These are phyloP conservation scores for Acanthamoeba quina DNA, from an alignment of 208 protist genomes.

Conservation along the genomic window DNA sequence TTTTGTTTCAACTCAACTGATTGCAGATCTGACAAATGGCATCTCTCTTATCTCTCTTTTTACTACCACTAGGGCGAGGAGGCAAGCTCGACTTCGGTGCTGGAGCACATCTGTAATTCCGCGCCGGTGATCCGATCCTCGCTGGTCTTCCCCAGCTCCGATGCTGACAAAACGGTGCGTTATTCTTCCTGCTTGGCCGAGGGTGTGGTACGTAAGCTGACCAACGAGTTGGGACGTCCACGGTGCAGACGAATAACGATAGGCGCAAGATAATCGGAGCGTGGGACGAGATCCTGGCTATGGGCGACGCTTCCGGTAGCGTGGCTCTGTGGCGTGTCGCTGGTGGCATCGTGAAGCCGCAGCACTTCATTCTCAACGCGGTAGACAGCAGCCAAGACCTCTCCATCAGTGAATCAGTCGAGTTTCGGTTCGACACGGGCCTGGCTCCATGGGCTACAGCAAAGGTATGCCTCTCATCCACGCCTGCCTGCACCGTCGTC, in stretches of 20 bases:
- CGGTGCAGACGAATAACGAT: neutral
- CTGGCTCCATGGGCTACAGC: neutral
- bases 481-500: neutral
- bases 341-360: constrained; percentile 6
- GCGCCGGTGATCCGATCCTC: neutral
- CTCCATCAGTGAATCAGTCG: neutral
- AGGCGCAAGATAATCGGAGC: neutral
- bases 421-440: neutral
- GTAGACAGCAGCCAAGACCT: constrained; percentile 13
- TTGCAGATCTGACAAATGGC: too few relatives aligned
- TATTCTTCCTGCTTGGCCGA: neutral
- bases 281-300: neutral
- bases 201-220: neutral
- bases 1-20: too few relatives aligned
- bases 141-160: neutral
- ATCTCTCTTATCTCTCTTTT: neutral
- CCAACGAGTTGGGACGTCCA: neutral
- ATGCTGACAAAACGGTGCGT: neutral
- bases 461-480: neutral
- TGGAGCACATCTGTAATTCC: neutral
- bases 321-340: constrained; percentile 20
- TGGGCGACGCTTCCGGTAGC: neutral
- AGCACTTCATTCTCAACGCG: neutral
- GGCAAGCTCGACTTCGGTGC: neutral
- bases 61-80: neutral